phyloP scores from a whole-genome alignment of 192 early-diverging fungal genomes.

The Backusella morwellensis region DNA sequence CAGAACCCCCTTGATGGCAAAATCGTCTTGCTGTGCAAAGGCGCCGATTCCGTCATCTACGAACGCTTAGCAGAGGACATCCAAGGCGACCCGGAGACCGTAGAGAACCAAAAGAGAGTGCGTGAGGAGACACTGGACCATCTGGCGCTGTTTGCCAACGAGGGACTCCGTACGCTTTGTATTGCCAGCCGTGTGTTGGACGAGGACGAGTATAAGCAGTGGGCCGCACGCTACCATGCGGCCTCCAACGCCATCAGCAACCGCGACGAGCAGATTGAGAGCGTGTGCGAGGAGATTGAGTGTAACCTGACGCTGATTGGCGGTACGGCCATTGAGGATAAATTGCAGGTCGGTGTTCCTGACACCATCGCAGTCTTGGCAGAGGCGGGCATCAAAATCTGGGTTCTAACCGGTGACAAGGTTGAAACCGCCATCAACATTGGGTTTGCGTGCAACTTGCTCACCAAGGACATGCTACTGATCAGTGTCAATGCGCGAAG shows the following conservation, averaged over 20 bases:
- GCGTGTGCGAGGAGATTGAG: conserved; percentile 61
- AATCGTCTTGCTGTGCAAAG: conserved; percentile 85
- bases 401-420: conserved; percentile 84
- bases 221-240: conserved; percentile 50
- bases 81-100: conserved; percentile 29
- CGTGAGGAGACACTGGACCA: conserved; percentile 72
- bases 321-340: conserved; percentile 79
- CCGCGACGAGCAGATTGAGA: conserved; percentile 58
- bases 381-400: conserved; percentile 70
- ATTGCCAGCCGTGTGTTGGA: conserved; percentile 58
- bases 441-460: conserved; percentile 69
- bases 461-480: conserved; percentile 61
- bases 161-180: conserved; percentile 75
- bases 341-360: conserved; percentile 76
- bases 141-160: conserved; percentile 84
- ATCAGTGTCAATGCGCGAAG: conserved; percentile 43
- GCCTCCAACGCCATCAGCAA: conserved; percentile 54
- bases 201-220: conserved; percentile 51
- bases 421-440: conserved; percentile 83
- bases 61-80: conserved; percentile 52
- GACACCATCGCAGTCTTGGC: conserved; percentile 63
- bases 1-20: conserved; percentile 53
- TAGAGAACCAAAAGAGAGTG: conserved; percentile 59
- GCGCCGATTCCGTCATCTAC: conserved; percentile 91
- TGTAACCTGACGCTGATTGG: conserved; percentile 57